Evolutionary conservation across 306 rosid genomes (phyloP).

Genomic region (Casuarina equisetifolia): DNA sequence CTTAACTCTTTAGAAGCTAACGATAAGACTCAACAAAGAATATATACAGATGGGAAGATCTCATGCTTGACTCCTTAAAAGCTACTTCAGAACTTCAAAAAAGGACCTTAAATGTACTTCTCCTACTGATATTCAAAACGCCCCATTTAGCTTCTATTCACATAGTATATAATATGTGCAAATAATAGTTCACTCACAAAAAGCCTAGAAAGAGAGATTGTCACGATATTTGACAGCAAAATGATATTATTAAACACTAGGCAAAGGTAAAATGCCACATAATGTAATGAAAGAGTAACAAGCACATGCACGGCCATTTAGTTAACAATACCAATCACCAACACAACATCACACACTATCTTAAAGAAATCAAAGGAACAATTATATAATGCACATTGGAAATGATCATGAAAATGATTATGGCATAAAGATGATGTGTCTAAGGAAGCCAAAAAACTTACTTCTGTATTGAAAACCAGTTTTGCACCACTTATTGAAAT

Average conservation of each 20-base stretch:
- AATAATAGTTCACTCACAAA: neutral
- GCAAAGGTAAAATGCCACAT: neutral
- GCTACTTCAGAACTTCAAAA: neutral
- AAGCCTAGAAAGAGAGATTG: neutral
- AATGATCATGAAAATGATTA: neutral
- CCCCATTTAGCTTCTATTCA: neutral
- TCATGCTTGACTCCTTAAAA: neutral
- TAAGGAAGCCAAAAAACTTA: neutral
- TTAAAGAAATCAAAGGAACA: neutral
- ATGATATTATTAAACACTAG: neutral
- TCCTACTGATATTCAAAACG: neutral
- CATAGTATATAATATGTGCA: neutral
- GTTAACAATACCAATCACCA: neutral
- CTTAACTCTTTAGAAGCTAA: neutral
- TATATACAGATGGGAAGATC: neutral
- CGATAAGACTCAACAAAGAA: neutral
- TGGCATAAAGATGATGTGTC: neutral
- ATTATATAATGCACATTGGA: neutral
- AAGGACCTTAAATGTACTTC: neutral
- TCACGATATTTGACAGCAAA: neutral
- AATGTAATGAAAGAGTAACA: neutral
- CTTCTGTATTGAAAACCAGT: neutral
- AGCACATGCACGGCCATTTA: neutral
- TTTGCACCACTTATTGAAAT: neutral
- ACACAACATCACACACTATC: neutral